Evolutionary conservation across 352 stramenopile genomes (phyloP).

Genomic region (Phytophthora ramorum): DNA sequence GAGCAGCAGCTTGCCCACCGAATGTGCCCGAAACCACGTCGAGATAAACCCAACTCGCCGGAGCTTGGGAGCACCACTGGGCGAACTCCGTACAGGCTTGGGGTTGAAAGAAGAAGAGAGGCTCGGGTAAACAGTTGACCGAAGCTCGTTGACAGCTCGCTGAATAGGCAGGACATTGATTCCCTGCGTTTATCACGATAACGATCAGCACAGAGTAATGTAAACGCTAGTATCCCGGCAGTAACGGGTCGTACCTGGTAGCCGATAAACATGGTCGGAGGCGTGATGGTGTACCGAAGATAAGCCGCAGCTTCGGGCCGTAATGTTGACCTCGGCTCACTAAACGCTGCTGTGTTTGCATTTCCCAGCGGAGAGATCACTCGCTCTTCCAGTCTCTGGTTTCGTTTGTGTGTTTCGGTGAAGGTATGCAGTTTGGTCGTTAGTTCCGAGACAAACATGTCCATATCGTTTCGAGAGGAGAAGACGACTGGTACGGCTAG

Average conservation of each 20-base stretch:
- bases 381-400: conserved; percentile 16
- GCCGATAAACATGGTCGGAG: conserved; percentile 69
- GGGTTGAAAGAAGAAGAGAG: conserved; percentile 25
- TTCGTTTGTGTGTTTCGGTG: background rate
- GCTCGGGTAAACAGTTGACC: conserved; percentile 44
- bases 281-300: conserved; percentile 68
- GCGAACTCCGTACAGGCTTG: background rate
- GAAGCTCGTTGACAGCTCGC: conserved; percentile 38
- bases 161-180: conserved; percentile 47
- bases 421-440: conserved; percentile 13
- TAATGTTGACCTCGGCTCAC: background rate
- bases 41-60: conserved; percentile 65
- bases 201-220: background rate
- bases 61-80: conserved; percentile 7
- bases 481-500: conserved; percentile 43
- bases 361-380: conserved; percentile 30
- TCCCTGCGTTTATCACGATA: conserved; percentile 25
- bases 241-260: conserved; percentile 50
- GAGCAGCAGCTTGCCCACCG: conserved; percentile 68
- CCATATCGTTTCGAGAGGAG: conserved; percentile 32
- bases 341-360: background rate
- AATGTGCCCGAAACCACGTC: conserved; percentile 71
- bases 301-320: conserved; percentile 48
- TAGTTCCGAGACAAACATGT: conserved; percentile 24
- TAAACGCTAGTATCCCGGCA: background rate